These are phyloP conservation scores for Sordariomycetes sp. DNA, from an alignment of 2,329 filamentous ascomycete genomes.

Conservation along the genomic window DNA sequence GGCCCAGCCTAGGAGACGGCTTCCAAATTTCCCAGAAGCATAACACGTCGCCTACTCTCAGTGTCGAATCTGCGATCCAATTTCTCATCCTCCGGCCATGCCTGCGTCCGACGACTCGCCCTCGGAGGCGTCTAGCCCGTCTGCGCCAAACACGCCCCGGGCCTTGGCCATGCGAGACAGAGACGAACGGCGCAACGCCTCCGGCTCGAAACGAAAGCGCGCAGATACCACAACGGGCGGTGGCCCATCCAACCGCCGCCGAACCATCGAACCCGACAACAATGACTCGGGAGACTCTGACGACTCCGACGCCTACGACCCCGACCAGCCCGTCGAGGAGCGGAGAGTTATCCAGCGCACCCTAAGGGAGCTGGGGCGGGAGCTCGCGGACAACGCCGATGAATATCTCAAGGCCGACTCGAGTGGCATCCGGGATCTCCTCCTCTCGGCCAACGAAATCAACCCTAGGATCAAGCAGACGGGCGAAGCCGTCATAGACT, in stretches of 20 bases:
- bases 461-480: constrained; percentile 70
- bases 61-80: not conserved
- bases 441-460: constrained; percentile 52
- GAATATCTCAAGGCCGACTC: constrained; percentile 57
- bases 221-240: constrained; percentile 11
- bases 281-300: constrained; percentile 9
- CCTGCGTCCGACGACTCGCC: not conserved
- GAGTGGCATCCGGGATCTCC: constrained; percentile 47
- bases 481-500: constrained; percentile 80
- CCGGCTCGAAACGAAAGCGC: constrained; percentile 19
- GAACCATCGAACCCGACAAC: constrained; percentile 11
- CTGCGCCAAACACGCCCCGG: not conserved
- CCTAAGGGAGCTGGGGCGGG: constrained; percentile 53
- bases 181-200: constrained; percentile 4
- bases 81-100: not conserved
- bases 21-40: not conserved
- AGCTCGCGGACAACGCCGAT: constrained; percentile 53
- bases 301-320: constrained; percentile 51
- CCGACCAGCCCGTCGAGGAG: constrained; percentile 65
- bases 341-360: constrained; percentile 57
- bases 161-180: not conserved
- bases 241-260: constrained; percentile 9
- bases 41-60: not conserved
- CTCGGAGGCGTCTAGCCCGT: not conserved
- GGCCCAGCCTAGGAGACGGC: not conserved